Evolutionary conservation across 2,329 filamentous ascomycete genomes (phyloP).

Genomic region (Didymella exigua): DNA sequence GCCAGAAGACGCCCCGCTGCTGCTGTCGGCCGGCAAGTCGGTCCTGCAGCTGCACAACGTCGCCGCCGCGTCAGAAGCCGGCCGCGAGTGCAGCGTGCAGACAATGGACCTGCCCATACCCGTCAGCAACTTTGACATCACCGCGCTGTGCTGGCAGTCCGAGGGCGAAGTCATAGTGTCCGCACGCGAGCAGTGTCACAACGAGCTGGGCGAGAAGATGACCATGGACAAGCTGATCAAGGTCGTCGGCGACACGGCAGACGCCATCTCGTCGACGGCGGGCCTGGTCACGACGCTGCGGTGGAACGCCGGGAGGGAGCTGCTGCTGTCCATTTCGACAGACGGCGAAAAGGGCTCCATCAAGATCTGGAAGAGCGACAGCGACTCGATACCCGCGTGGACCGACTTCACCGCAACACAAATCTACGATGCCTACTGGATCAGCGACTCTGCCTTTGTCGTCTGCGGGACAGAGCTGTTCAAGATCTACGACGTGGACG

Average conservation of each 20-base stretch:
- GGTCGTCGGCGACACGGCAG: slow-evolving; percentile 36
- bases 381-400: slow-evolving; percentile 49
- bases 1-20: slow-evolving; percentile 34
- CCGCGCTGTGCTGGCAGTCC: slow-evolving; percentile 46
- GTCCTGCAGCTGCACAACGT: slow-evolving; percentile 43
- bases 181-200: slow-evolving; percentile 42
- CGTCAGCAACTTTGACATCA: slow-evolving; percentile 42
- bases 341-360: slow-evolving; percentile 48
- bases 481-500: slow-evolving; percentile 46
- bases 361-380: slow-evolving; percentile 46
- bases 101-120: slow-evolving; percentile 37
- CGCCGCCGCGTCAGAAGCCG: slow-evolving; percentile 20
- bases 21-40: slow-evolving; percentile 46
- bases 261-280: slow-evolving; percentile 45
- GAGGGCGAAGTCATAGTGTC: slow-evolving; percentile 43
- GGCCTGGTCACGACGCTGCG: slow-evolving; percentile 46
- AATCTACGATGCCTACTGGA: slow-evolving; percentile 54
- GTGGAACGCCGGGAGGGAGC: slow-evolving; percentile 43
- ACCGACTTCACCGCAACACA: slow-evolving; percentile 49
- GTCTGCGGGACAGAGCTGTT: slow-evolving; percentile 52
- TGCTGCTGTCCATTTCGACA: slow-evolving; percentile 48
- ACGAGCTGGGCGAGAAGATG: slow-evolving; percentile 47
- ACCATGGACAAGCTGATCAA: slow-evolving; percentile 47
- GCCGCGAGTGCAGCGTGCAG: slow-evolving; percentile 14
- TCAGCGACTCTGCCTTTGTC: slow-evolving; percentile 50